phyloP scores from a whole-genome alignment of 1,284 basidiomycete species.

The Sanghuangporus baumii region DNA sequence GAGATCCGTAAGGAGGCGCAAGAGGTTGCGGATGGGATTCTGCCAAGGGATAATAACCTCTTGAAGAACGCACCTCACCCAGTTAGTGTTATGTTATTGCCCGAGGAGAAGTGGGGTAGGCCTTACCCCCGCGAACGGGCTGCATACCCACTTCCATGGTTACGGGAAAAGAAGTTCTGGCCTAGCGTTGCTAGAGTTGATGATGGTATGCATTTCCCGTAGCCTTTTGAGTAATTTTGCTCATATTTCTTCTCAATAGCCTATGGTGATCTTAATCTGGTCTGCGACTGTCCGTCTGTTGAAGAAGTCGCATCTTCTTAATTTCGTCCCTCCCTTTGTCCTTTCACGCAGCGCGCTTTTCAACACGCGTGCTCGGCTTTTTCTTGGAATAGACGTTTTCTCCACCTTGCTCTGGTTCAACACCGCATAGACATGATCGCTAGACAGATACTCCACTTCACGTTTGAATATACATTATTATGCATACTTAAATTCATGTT shows the following conservation, averaged over 20 bases:
- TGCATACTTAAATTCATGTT: background rate
- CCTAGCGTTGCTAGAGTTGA: constrained; percentile 86
- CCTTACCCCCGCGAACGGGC: constrained; percentile 86
- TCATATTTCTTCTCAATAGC: constrained; percentile 36
- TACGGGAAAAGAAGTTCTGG: constrained; percentile 90
- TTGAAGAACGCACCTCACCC: constrained; percentile 95
- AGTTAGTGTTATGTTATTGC: constrained; percentile 61
- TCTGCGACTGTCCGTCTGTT: constrained; percentile 89
- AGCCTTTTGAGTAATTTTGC: background rate
- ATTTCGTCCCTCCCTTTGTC: background rate
- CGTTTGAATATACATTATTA: background rate
- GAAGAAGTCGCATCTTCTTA: constrained; percentile 46
- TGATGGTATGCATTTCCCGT: constrained; percentile 58
- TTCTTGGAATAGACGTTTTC: background rate
- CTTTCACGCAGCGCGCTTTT: constrained; percentile 21
- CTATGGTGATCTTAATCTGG: constrained; percentile 77
- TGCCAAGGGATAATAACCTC: constrained; percentile 84
- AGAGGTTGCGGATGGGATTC: constrained; percentile 80
- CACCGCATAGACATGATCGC: constrained; percentile 1
- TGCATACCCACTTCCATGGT: constrained; percentile 76
- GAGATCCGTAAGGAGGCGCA: constrained; percentile 89
- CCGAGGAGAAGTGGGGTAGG: constrained; percentile 81
- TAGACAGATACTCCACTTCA: background rate
- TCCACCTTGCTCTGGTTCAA: constrained; percentile 5
- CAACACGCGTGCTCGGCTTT: constrained; percentile 7